These are phyloP conservation scores for Alloteropsis angusta DNA, from an alignment of 202 grass and related monocot genomes.

Conservation along the genomic window DNA sequence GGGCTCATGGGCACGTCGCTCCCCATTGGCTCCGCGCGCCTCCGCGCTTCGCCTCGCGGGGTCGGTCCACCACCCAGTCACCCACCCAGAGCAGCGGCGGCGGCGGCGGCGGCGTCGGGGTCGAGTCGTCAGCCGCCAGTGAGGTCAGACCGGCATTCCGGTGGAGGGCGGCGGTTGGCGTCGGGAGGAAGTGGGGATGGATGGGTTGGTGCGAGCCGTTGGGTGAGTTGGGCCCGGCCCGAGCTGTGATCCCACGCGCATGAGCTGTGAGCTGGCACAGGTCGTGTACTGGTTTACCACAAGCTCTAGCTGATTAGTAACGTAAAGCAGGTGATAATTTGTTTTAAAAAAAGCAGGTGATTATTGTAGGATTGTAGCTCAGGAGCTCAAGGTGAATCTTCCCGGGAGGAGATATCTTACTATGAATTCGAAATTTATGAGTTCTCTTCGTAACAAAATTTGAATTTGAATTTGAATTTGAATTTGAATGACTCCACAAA, in stretches of 20 bases:
- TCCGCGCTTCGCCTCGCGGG: neutral
- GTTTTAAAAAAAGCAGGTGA: too few species aligned
- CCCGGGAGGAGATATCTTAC: too few species aligned
- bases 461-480: too few species aligned
- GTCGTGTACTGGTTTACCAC: too few species aligned
- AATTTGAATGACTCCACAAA: too few species aligned
- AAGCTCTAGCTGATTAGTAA: too few species aligned
- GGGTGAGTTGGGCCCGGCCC: neutral
- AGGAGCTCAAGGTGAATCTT: too few species aligned
- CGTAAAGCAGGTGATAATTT: too few species aligned
- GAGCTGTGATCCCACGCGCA: neutral
- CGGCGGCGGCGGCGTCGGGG: too few species aligned
- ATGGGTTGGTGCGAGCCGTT: conserved; percentile 17
- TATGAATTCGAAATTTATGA: too few species aligned
- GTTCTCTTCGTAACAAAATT: too few species aligned
- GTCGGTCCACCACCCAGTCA: neutral
- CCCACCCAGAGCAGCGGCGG: neutral
- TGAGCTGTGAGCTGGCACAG: neutral
- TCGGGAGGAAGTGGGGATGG: neutral
- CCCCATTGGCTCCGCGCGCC: conserved; percentile 40
- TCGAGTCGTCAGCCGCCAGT: neutral
- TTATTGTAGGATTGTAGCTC: too few species aligned
- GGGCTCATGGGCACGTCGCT: conserved; percentile 78
- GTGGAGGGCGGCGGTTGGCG: conserved; percentile 35
- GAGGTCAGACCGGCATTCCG: conserved; percentile 30